phyloP scores from a whole-genome alignment of 192 early-diverging fungal species.

The Phlyctochytrium planicorne region DNA sequence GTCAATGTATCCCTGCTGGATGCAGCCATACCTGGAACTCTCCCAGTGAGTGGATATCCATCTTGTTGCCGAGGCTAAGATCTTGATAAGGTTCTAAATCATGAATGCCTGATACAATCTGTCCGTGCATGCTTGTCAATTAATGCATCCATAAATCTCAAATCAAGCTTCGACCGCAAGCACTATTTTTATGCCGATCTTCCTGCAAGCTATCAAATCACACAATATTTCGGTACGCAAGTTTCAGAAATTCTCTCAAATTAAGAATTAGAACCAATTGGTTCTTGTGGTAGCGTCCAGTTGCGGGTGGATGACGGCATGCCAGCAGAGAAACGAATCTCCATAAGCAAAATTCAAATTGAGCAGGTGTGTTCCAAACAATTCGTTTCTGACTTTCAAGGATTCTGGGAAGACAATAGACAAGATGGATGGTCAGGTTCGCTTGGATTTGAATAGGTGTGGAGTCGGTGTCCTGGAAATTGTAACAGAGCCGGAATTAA shows the following conservation, averaged over 20 bases:
- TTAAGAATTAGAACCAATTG: background rate
- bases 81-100: conserved; percentile 51
- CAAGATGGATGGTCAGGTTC: conserved; percentile 50
- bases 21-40: conserved; percentile 81
- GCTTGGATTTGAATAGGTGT: conserved; percentile 82
- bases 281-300: background rate
- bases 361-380: conserved; percentile 58
- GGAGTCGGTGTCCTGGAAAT: conserved; percentile 89
- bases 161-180: conserved; percentile 86
- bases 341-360: conserved; percentile 84
- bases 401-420: conserved; percentile 87
- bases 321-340: conserved; percentile 44
- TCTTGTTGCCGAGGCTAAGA: background rate
- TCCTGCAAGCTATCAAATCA: conserved; percentile 93
- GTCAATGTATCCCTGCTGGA: conserved; percentile 73
- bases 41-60: conserved; percentile 58
- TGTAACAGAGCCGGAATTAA: conserved; percentile 84
- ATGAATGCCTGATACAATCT: conserved; percentile 70
- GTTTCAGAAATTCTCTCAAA: background rate
- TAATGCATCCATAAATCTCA: conserved; percentile 56
- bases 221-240: conserved; percentile 66
- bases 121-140: conserved; percentile 73
- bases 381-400: conserved; percentile 13
- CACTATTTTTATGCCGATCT: conserved; percentile 96
- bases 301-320: too few species aligned